Conservation (phyloP, 2,329 filamentous ascomycete species). For the Malbranchea zuffiana region DNA sequence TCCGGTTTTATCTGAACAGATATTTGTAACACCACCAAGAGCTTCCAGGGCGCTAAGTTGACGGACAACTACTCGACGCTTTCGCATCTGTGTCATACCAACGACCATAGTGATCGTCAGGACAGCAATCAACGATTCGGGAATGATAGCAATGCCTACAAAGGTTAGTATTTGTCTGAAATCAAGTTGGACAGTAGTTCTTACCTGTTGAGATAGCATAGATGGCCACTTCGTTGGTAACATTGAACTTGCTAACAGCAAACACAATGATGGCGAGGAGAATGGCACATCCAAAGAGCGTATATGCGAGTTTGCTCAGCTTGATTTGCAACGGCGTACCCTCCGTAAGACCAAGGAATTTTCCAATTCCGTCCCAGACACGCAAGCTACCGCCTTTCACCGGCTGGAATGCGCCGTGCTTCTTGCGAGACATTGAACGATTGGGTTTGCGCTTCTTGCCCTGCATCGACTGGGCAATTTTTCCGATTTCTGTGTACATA, state of each 20-base stretch:
- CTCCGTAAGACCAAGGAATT: constrained; percentile 50
- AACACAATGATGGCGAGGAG: constrained; percentile 53
- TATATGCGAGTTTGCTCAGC: constrained; percentile 71
- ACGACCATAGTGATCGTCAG: constrained; percentile 52
- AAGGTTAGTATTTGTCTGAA: constrained; percentile 14
- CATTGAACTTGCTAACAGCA: constrained; percentile 46
- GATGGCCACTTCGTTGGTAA: constrained; percentile 48
- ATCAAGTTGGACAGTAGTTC: constrained; percentile 8
- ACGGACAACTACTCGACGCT: constrained; percentile 43
- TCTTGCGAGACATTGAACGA: constrained; percentile 36
- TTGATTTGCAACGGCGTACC: constrained; percentile 79
- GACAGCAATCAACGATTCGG: constrained; percentile 52
- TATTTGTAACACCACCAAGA: constrained; percentile 47
- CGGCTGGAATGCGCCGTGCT: constrained; percentile 36
- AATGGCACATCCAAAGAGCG: constrained; percentile 63
- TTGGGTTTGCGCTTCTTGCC: constrained; percentile 36
- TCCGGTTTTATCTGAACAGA: constrained; percentile 49
- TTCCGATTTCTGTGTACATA: constrained; percentile 52
- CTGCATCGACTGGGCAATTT: constrained; percentile 48
- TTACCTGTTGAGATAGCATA: constrained; percentile 46
- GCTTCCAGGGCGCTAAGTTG: constrained; percentile 46
- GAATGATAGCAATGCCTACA: constrained; percentile 47
- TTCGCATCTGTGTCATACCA: constrained; percentile 45
- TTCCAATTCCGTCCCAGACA: constrained; percentile 39
- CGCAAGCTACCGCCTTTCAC: constrained; percentile 42